Conservation (phyloP, 768 basidiomycete species). For the Coprinopsis cinerea region DNA sequence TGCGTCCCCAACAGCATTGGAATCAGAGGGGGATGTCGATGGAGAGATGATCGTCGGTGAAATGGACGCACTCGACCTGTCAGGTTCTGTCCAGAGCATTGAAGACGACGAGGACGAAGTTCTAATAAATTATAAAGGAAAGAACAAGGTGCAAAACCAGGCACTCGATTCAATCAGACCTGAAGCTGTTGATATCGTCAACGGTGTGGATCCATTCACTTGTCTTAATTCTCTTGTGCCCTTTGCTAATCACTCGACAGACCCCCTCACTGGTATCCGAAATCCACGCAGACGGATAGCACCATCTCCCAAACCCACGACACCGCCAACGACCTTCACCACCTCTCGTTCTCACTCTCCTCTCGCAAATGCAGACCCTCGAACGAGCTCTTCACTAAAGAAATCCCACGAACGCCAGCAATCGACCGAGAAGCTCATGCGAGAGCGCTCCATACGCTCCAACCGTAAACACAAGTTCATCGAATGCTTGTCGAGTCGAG, state of each 20-base stretch:
- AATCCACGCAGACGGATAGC: constrained; percentile 32
- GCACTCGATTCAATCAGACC: constrained; percentile 40
- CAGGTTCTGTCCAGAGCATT: constrained; percentile 3
- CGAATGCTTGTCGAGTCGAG: constrained; percentile 67
- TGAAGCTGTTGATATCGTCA: constrained; percentile 71
- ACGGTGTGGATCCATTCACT: constrained; percentile 42
- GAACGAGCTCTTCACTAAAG: neutral
- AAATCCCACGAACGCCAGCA: constrained; percentile 22
- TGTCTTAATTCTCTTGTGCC: neutral
- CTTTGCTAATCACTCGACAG: constrained; percentile 26
- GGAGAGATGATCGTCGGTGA: constrained; percentile 75
- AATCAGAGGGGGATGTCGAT: constrained; percentile 15
- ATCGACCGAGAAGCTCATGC: constrained; percentile 51
- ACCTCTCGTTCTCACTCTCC: constrained; percentile 7
- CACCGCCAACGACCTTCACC: too few species aligned
- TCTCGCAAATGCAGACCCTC: neutral
- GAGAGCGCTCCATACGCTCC: constrained; percentile 72
- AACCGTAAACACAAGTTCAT: constrained; percentile 79
- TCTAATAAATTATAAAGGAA: constrained; percentile 29
- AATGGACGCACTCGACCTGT: constrained; percentile 49
- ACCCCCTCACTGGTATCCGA: constrained; percentile 53
- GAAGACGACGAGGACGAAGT: constrained; percentile 6
- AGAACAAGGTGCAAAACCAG: constrained; percentile 25
- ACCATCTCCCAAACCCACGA: constrained; percentile 19
- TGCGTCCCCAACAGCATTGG: constrained; percentile 10